These are phyloP conservation scores for Diaporthe sp. DNA, from an alignment of 2,329 filamentous ascomycete genomes.

Conservation along the genomic window DNA sequence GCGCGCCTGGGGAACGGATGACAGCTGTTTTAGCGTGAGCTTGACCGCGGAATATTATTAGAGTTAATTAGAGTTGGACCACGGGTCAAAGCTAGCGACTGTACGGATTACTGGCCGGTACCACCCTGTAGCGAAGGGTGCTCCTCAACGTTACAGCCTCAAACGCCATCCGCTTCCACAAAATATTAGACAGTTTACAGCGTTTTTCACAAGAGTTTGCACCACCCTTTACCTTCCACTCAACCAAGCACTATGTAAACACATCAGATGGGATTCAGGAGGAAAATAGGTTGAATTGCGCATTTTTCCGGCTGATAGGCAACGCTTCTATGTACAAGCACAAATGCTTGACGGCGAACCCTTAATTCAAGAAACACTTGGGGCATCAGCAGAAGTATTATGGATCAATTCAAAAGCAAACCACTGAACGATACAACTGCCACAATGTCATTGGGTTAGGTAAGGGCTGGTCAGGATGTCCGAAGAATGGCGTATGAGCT, in stretches of 20 bases:
- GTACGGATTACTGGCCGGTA: background rate
- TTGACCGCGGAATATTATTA: constrained; percentile 1
- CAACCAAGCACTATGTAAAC: background rate
- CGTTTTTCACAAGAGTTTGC: background rate
- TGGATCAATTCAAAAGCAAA: background rate
- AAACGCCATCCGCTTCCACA: background rate
- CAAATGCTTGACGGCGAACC: background rate
- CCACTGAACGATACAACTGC: background rate
- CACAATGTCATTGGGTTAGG: no score
- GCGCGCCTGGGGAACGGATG: constrained; percentile 21
- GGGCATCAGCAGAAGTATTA: background rate
- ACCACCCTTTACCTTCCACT: background rate
- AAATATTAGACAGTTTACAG: background rate
- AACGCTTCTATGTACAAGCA: background rate
- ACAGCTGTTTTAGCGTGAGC: constrained; percentile 23
- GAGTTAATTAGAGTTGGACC: background rate
- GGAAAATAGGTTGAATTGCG: background rate
- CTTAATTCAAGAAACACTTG: no score
- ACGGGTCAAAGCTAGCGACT: background rate
- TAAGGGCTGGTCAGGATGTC: background rate
- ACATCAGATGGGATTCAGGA: no score
- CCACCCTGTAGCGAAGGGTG: background rate
- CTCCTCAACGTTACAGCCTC: background rate
- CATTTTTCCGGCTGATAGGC: background rate
- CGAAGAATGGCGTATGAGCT: constrained; percentile 12